A percentile compares a stretch with the other conserved stretches of the same genome.
These are phyloP conservation scores for Ganoderma lingzhi DNA, from an alignment of 1,284 basidiomycete genomes.

Conservation along the genomic window DNA sequence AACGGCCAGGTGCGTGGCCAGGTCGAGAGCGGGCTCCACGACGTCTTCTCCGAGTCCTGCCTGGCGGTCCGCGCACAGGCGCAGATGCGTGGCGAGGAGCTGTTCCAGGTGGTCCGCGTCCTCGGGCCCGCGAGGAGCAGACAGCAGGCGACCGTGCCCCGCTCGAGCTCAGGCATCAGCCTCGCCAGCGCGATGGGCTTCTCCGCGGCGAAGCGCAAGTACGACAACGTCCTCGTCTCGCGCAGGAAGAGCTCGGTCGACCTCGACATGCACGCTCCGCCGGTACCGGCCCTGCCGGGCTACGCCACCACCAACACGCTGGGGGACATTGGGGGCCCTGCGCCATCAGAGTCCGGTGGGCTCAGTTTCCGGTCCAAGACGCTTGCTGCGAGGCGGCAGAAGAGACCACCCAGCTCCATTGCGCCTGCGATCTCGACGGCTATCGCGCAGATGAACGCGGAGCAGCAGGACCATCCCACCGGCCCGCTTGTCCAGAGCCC, in stretches of 20 bases:
- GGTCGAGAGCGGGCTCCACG: conserved; percentile 72
- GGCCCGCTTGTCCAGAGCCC: conserved; percentile 31
- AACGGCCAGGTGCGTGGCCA: conserved; percentile 72
- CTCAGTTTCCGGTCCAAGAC: conserved; percentile 42
- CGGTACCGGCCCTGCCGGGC: conserved; percentile 16
- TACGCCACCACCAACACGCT: background rate
- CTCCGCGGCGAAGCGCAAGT: conserved; percentile 61
- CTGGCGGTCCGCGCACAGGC: conserved; percentile 67
- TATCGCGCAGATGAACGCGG: conserved; percentile 31
- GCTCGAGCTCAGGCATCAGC: conserved; percentile 44
- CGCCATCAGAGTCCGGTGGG: conserved; percentile 6
- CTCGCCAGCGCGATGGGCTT: conserved; percentile 57
- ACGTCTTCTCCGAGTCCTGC: conserved; percentile 73
- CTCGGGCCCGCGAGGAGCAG: conserved; percentile 36
- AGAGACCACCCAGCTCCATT: conserved; percentile 54
- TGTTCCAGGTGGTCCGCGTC: conserved; percentile 62
- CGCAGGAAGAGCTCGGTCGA: conserved; percentile 56
- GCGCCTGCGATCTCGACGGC: conserved; percentile 33
- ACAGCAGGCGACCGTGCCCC: conserved; percentile 34
- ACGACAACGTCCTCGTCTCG: conserved; percentile 72
- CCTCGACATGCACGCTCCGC: conserved; percentile 28
- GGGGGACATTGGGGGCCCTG: background rate
- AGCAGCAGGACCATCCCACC: conserved; percentile 29
- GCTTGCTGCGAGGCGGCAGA: conserved; percentile 47
- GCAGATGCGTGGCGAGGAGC: conserved; percentile 63